Evolutionary conservation across 805 yeast genomes (phyloP).

Genomic region (Hanseniaspora opuntiae): DNA sequence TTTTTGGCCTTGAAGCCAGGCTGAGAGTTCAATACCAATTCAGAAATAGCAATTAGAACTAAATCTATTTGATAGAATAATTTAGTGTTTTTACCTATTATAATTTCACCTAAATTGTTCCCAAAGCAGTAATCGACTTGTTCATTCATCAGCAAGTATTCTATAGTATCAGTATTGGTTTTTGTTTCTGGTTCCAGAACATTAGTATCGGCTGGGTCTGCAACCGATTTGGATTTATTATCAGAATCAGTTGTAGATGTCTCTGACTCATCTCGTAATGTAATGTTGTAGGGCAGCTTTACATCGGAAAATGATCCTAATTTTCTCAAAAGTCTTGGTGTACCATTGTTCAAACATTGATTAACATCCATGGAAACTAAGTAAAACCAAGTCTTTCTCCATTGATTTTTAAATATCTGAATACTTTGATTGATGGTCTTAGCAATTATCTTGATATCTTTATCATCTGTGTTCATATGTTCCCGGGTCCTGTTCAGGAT

Average conservation of each 20-base stretch:
- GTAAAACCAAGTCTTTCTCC: conserved; percentile 49
- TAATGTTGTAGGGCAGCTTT: conserved; percentile 26
- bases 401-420: conserved; percentile 32
- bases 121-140: conserved; percentile 16
- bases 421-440: conserved; percentile 22
- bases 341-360: conserved; percentile 32
- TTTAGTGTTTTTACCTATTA: conserved; percentile 9
- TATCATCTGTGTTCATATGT: conserved; percentile 7
- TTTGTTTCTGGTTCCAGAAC: not conserved
- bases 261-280: not conserved
- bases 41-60: conserved; percentile 5
- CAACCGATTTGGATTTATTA: conserved; percentile 10
- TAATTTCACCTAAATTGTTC: conserved; percentile 22
- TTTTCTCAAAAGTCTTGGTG: conserved; percentile 29
- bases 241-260: conserved; percentile 15
- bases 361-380: conserved; percentile 31
- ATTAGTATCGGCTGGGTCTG: not conserved
- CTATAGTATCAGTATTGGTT: not conserved
- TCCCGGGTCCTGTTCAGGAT: not conserved
- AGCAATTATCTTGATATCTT: conserved; percentile 14
- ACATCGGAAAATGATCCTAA: conserved; percentile 32
- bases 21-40: conserved; percentile 1
- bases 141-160: not conserved
- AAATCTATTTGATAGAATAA: conserved; percentile 9
- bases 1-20: conserved; percentile 1